Evolutionary conservation across 2,329 filamentous ascomycete species (phyloP).

Genomic region (Arthroderma uncinatum): DNA sequence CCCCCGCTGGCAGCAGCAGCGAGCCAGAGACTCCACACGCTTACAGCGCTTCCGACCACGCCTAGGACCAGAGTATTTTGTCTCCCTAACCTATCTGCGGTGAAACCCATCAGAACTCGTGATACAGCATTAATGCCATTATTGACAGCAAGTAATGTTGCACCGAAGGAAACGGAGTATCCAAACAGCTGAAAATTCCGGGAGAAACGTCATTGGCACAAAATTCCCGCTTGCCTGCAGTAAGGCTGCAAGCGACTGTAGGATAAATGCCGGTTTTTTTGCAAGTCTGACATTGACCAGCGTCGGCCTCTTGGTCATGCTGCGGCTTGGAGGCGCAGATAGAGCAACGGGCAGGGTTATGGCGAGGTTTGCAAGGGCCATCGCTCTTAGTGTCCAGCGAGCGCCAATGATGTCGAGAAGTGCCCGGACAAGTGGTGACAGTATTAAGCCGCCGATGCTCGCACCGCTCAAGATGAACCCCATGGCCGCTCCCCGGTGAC

Average conservation of each 20-base stretch:
- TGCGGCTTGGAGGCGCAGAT: conserved; percentile 10
- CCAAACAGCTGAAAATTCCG: conserved; percentile 32
- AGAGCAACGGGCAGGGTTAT: conserved; percentile 10
- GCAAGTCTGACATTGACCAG: conserved; percentile 27
- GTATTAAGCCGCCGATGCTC: conserved; percentile 30
- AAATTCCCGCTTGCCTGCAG: conserved; percentile 32
- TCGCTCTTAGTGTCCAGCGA: conserved; percentile 8
- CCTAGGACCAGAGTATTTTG: conserved; percentile 30
- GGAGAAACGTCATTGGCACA: conserved; percentile 31
- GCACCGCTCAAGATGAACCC: conserved; percentile 31
- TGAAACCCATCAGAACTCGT: conserved; percentile 29
- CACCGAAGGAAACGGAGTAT: conserved; percentile 26
- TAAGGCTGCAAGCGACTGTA: conserved; percentile 27
- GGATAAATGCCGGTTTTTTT: conserved; percentile 26
- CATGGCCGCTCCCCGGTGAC: conserved; percentile 29
- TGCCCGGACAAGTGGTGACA: conserved; percentile 21
- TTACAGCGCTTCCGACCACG: conserved; percentile 21
- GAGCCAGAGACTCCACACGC: conserved; percentile 22
- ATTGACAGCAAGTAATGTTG: conserved; percentile 31
- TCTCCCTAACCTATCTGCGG: conserved; percentile 30
- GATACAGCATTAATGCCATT: conserved; percentile 33
- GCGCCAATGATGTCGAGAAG: conserved; percentile 9
- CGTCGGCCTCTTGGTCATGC: conserved; percentile 7
- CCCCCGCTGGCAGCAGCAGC: conserved; percentile 8
- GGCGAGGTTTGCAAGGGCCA: conserved; percentile 6